phyloP scores from a whole-genome alignment of 1,284 basidiomycete genomes.

The Athelia sp. region DNA sequence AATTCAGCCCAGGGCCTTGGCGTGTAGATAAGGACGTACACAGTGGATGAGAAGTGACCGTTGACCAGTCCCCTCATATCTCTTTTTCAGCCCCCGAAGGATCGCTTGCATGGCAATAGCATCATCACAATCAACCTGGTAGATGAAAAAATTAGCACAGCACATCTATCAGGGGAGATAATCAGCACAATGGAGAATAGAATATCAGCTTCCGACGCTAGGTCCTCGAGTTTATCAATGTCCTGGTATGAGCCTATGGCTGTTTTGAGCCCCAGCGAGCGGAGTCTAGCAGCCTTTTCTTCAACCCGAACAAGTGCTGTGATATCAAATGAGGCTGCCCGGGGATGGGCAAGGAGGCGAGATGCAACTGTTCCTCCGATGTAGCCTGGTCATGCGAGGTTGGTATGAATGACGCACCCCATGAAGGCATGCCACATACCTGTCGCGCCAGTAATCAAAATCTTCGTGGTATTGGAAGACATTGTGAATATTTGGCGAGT shows the following conservation, averaged over 20 bases:
- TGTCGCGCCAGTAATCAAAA: background rate
- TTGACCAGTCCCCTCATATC: constrained; percentile 14
- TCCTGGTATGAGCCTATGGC: constrained; percentile 9
- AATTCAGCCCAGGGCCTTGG: background rate
- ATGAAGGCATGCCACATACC: background rate
- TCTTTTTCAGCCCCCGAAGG: constrained; percentile 18
- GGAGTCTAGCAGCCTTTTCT: constrained; percentile 20
- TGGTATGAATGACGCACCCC: background rate
- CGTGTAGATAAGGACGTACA: constrained; percentile 10
- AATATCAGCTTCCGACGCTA: constrained; percentile 18
- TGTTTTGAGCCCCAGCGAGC: constrained; percentile 16
- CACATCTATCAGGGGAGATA: background rate
- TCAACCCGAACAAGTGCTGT: constrained; percentile 15
- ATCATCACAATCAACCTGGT: constrained; percentile 18
- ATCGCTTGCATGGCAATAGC: constrained; percentile 14
- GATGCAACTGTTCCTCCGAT: constrained; percentile 20
- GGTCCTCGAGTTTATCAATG: constrained; percentile 16
- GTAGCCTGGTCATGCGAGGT: constrained; percentile 15
- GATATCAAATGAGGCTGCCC: constrained; percentile 14
- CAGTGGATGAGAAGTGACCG: constrained; percentile 24
- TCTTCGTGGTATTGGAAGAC: background rate
- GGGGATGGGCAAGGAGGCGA: constrained; percentile 17
- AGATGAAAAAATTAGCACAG: background rate
- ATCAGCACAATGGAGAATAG: constrained; percentile 18
- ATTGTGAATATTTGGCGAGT: background rate